Percentiles rank a stretch among this genome's conserved stretches.
phyloP scores from a whole-genome alignment of 495 filamentous ascomycete species.

The Penicillium manginii region DNA sequence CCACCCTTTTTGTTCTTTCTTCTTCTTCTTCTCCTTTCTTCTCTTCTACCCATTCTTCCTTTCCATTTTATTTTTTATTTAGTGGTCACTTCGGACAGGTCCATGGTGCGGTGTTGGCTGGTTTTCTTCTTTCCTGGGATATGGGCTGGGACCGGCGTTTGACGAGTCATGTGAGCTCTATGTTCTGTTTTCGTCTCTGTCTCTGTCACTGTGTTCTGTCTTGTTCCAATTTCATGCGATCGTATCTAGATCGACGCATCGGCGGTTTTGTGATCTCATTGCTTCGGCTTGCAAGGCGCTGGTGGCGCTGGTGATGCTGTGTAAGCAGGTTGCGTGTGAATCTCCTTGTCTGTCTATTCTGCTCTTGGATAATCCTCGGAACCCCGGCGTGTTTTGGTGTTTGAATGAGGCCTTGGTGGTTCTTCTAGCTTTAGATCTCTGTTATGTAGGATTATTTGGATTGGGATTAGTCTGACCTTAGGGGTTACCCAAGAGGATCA shows the following conservation, averaged over 20 bases:
- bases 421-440: constrained; percentile 25
- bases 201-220: constrained; percentile 19
- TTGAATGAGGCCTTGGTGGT: constrained; percentile 6
- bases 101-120: constrained; percentile 49
- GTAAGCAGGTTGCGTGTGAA: constrained; percentile 16
- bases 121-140: constrained; percentile 43
- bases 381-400: too few species aligned
- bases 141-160: constrained; percentile 44
- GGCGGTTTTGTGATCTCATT: constrained; percentile 17
- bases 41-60: constrained; percentile 17
- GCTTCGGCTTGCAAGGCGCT: constrained; percentile 14
- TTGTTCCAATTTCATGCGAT: constrained; percentile 10
- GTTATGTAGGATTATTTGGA: constrained; percentile 44
- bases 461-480: background rate
- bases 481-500: too few species aligned
- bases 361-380: too few species aligned
- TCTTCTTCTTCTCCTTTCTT: constrained; percentile 14
- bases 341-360: too few species aligned
- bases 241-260: constrained; percentile 25
- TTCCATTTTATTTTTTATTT: constrained; percentile 19
- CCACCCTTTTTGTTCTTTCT: constrained; percentile 2
- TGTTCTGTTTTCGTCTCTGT: constrained; percentile 19
- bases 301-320: constrained; percentile 16
- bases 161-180: constrained; percentile 17
- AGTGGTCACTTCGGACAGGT: constrained; percentile 37